Conservation (phyloP, 768 basidiomycete genomes). For the Agrocybe chaxingu region DNA sequence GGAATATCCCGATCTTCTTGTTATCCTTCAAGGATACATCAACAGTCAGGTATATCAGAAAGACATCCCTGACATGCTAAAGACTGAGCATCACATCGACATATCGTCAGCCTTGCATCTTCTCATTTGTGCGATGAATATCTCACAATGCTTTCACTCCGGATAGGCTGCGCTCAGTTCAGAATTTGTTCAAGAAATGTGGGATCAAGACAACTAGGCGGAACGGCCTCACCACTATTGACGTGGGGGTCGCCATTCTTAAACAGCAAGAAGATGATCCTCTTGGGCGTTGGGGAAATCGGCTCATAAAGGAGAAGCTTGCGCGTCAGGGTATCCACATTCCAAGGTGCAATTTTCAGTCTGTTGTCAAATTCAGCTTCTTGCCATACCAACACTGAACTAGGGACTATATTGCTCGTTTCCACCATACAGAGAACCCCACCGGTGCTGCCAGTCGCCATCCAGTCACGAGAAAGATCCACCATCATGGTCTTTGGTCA, state of each 20-base stretch:
- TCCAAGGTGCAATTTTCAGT: slow-evolving; percentile 3
- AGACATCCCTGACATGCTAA: slow-evolving; percentile 1
- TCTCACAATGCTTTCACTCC: neutral
- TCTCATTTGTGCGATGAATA: neutral
- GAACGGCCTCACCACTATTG: slow-evolving; percentile 1
- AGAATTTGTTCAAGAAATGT: slow-evolving; percentile 4
- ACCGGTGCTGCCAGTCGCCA: slow-evolving; percentile 8
- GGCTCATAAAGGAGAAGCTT: slow-evolving; percentile 15
- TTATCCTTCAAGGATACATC: slow-evolving; percentile 2
- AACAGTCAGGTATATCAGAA: slow-evolving; percentile 5
- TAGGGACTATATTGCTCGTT: slow-evolving; percentile 10
- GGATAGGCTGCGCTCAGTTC: slow-evolving; percentile 6
- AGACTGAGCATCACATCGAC: neutral
- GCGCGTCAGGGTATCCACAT: slow-evolving; percentile 10
- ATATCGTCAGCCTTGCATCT: slow-evolving; percentile 2
- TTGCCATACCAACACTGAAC: neutral
- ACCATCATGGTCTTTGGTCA: slow-evolving; percentile 18
- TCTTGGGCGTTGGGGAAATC: slow-evolving; percentile 9
- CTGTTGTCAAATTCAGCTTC: neutral
- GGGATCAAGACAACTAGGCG: slow-evolving; percentile 5
- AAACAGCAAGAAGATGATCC: slow-evolving; percentile 12
- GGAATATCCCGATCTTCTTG: neutral
- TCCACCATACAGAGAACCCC: slow-evolving; percentile 5
- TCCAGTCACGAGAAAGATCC: slow-evolving; percentile 18
- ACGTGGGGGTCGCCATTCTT: slow-evolving; percentile 7